Conservation (phyloP, 805 yeast species). For the Candida ortonii region DNA sequence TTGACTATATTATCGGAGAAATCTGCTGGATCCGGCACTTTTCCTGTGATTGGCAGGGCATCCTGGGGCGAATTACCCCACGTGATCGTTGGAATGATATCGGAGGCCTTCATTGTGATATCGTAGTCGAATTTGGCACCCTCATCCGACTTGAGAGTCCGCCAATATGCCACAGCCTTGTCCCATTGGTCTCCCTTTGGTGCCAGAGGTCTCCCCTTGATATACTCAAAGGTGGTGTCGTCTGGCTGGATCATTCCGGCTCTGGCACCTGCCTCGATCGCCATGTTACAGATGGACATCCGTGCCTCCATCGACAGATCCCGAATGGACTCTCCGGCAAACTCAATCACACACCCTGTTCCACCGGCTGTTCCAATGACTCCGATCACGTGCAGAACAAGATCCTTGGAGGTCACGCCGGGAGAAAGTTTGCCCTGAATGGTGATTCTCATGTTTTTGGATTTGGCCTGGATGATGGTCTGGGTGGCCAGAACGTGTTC, state of each 20-base stretch:
- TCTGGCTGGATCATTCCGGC: conserved; percentile 99
- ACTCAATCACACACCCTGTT: conserved; percentile 95
- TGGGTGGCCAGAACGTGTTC: conserved; percentile 99
- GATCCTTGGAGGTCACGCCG: conserved; percentile 95
- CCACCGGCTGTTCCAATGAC: conserved; percentile 99
- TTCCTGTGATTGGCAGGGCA: conserved; percentile 89
- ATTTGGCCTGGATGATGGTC: conserved; percentile 89
- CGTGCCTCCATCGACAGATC: conserved; percentile 93
- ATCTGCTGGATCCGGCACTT: conserved; percentile 85
- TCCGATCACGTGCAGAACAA: conserved; percentile 91
- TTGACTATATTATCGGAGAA: conserved; percentile 69
- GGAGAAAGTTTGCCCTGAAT: conserved; percentile 81
- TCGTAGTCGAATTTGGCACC: conserved; percentile 89
- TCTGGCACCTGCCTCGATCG: conserved; percentile 98
- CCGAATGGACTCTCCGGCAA: conserved; percentile 93
- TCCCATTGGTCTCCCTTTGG: conserved; percentile 96
- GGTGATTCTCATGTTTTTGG: conserved; percentile 90
- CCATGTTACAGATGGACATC: conserved; percentile 99
- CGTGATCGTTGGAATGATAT: conserved; percentile 92
- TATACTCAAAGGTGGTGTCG: conserved; percentile 79
- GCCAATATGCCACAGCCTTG: conserved; percentile 91
- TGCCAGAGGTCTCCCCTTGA: conserved; percentile 91
- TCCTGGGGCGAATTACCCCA: conserved; percentile 99
- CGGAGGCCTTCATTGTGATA: conserved; percentile 74
- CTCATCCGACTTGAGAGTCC: conserved; percentile 78